Evolutionary conservation across 495 filamentous ascomycete genomes (phyloP).

Genomic region (Tuber umbilicatum): DNA sequence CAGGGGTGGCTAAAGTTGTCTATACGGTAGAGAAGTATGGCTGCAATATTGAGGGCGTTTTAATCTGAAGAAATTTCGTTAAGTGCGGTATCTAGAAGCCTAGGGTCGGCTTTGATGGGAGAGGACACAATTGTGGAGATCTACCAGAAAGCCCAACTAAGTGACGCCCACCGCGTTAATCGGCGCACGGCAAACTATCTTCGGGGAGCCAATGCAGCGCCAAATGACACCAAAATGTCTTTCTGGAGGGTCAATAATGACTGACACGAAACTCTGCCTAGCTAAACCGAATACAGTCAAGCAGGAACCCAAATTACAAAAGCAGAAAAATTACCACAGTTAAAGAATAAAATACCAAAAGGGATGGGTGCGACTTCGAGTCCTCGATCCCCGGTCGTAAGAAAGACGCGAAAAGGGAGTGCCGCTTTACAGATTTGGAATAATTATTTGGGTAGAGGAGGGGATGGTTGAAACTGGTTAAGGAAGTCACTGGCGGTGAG

Average conservation of each 20-base stretch:
- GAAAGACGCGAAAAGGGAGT: constrained; percentile 33
- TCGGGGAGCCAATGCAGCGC: constrained; percentile 30
- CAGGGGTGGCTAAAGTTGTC: constrained; percentile 37
- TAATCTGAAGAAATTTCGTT: constrained; percentile 34
- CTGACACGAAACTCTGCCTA: constrained; percentile 26
- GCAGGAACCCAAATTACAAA: constrained; percentile 17
- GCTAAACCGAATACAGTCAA: constrained; percentile 38
- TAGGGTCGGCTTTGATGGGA: constrained; percentile 29
- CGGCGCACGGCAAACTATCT: constrained; percentile 32
- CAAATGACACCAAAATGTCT: constrained; percentile 31
- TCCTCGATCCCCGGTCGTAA: constrained; percentile 16
- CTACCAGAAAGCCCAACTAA: constrained; percentile 34
- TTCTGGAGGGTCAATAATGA: constrained; percentile 21
- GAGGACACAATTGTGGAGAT: constrained; percentile 29
- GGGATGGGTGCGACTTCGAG: constrained; percentile 16
- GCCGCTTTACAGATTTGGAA: constrained; percentile 35
- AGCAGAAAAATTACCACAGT: constrained; percentile 35
- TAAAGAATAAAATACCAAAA: constrained; percentile 17
- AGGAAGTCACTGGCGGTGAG: constrained; percentile 28
- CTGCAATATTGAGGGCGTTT: constrained; percentile 38
- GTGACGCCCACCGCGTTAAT: constrained; percentile 38
- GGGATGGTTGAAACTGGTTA: constrained; percentile 5
- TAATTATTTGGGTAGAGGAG: constrained; percentile 6
- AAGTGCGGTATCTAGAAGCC: constrained; percentile 23
- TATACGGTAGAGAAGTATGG: constrained; percentile 32